Percentiles rank a stretch among this genome's conserved stretches.
These are phyloP conservation scores for Thymus mandschuricus DNA, from an alignment of 257 asterid genomes.

Conservation along the genomic window DNA sequence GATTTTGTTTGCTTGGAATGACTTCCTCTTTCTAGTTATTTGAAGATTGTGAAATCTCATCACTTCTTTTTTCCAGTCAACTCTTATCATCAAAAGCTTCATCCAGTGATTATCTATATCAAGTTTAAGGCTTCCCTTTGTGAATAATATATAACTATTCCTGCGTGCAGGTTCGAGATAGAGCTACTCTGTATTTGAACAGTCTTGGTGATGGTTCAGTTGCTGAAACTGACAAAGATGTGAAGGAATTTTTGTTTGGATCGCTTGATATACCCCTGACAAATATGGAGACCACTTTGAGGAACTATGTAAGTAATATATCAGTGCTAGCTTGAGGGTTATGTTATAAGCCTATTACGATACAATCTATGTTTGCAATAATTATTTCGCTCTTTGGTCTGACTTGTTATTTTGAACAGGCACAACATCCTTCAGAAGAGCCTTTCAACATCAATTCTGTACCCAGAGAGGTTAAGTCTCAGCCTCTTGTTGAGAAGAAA, in stretches of 20 bases:
- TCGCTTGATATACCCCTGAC: slow-evolving; percentile 77
- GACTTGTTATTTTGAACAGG: slow-evolving; percentile 39
- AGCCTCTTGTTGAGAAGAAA: slow-evolving; percentile 93
- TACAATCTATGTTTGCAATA: neutral
- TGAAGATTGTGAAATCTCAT: neutral
- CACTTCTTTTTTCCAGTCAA: too few relatives aligned
- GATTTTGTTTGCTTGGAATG: slow-evolving; percentile 6
- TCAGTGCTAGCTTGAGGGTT: slow-evolving; percentile 18
- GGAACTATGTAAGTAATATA: slow-evolving; percentile 60
- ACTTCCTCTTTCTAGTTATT: neutral
- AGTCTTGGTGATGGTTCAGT: slow-evolving; percentile 95
- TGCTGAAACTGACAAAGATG: slow-evolving; percentile 82
- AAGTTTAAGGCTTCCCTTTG: neutral
- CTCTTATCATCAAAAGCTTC: too few relatives aligned
- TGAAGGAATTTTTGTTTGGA: slow-evolving; percentile 90
- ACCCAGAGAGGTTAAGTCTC: slow-evolving; percentile 89
- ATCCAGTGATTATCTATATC: too few relatives aligned
- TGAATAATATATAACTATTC: slow-evolving; percentile 15
- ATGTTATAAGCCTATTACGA: neutral
- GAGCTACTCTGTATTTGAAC: slow-evolving; percentile 98
- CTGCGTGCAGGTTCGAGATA: slow-evolving; percentile 81
- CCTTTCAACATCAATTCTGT: slow-evolving; percentile 84
- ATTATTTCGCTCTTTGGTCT: slow-evolving; percentile 15
- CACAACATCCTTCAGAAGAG: slow-evolving; percentile 78
- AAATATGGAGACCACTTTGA: slow-evolving; percentile 90